phyloP scores from a whole-genome alignment of 1,284 basidiomycete genomes.

The Ceratobasidium theobromae region DNA sequence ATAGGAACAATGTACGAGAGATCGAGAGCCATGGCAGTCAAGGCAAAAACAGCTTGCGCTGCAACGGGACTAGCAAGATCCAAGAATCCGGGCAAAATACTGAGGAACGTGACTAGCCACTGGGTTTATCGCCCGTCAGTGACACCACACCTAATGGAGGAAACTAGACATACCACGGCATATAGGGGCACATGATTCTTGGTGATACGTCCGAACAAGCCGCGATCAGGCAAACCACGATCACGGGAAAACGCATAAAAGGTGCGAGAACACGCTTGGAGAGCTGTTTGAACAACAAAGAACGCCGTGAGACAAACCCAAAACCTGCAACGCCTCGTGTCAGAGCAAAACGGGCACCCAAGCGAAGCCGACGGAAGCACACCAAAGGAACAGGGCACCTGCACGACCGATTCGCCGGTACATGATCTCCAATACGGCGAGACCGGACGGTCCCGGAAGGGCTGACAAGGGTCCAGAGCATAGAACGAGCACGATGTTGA shows the following conservation, averaged over 20 bases:
- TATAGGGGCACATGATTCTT: constrained; percentile 68
- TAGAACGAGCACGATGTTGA: constrained; percentile 81
- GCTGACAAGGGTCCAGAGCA: constrained; percentile 73
- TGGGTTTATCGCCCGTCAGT: not conserved
- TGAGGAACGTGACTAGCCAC: constrained; percentile 71
- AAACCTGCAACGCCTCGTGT: constrained; percentile 37
- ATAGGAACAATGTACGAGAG: constrained; percentile 40
- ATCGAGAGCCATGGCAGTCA: constrained; percentile 60
- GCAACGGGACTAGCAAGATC: constrained; percentile 78
- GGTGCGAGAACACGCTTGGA: constrained; percentile 86
- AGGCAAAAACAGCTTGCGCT: constrained; percentile 80
- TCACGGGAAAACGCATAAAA: constrained; percentile 91
- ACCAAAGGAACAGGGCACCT: constrained; percentile 74
- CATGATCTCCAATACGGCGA: constrained; percentile 78
- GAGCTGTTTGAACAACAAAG: constrained; percentile 75
- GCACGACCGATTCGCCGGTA: constrained; percentile 67
- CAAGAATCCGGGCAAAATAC: constrained; percentile 56
- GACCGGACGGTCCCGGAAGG: constrained; percentile 64
- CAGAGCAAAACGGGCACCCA: not conserved
- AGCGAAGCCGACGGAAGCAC: constrained; percentile 34
- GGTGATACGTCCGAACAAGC: constrained; percentile 76
- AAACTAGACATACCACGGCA: constrained; percentile 53
- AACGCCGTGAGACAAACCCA: constrained; percentile 80
- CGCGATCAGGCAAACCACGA: constrained; percentile 72
- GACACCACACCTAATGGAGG: constrained; percentile 14